These are phyloP conservation scores for Chaetothyriales sp. DNA, from an alignment of 2,329 filamentous ascomycete species.

Conservation along the genomic window DNA sequence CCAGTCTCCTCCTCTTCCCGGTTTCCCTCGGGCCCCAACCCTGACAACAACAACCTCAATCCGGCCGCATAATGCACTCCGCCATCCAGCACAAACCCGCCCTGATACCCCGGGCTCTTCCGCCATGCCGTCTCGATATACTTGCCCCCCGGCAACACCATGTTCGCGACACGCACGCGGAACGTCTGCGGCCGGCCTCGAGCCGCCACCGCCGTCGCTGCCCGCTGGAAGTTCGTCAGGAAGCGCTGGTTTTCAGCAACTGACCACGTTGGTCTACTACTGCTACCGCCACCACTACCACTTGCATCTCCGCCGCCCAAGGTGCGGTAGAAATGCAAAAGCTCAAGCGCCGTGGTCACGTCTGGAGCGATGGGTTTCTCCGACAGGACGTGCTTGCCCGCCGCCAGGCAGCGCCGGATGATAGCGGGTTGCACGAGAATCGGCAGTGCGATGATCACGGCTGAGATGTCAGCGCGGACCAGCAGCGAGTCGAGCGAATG, in stretches of 20 bases:
- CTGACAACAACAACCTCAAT: slow-evolving; percentile 34
- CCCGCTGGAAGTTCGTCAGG: slow-evolving; percentile 34
- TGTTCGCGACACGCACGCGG: slow-evolving; percentile 32
- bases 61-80: slow-evolving; percentile 44
- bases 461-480: slow-evolving; percentile 35
- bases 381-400: slow-evolving; percentile 43
- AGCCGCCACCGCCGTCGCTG: slow-evolving; percentile 31
- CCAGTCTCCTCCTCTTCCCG: slow-evolving; percentile 20
- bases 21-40: neutral
- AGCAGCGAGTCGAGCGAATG: slow-evolving; percentile 35
- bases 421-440: slow-evolving; percentile 40
- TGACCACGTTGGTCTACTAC: slow-evolving; percentile 29
- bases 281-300: slow-evolving; percentile 23
- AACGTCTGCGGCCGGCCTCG: slow-evolving; percentile 40
- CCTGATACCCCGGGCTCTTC: slow-evolving; percentile 42
- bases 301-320: slow-evolving; percentile 23
- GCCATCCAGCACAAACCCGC: slow-evolving; percentile 46
- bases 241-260: slow-evolving; percentile 48
- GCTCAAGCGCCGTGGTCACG: slow-evolving; percentile 35
- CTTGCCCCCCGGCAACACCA: slow-evolving; percentile 37
- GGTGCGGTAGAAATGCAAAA: slow-evolving; percentile 38
- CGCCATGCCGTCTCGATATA: slow-evolving; percentile 43
- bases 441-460: slow-evolving; percentile 41
- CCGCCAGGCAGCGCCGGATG: slow-evolving; percentile 35
- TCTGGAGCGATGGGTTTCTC: slow-evolving; percentile 47